Percentiles rank a stretch among this genome's conserved stretches.
These are phyloP conservation scores for Suillus hirtellus DNA, from an alignment of 768 basidiomycete species.

Conservation along the genomic window DNA sequence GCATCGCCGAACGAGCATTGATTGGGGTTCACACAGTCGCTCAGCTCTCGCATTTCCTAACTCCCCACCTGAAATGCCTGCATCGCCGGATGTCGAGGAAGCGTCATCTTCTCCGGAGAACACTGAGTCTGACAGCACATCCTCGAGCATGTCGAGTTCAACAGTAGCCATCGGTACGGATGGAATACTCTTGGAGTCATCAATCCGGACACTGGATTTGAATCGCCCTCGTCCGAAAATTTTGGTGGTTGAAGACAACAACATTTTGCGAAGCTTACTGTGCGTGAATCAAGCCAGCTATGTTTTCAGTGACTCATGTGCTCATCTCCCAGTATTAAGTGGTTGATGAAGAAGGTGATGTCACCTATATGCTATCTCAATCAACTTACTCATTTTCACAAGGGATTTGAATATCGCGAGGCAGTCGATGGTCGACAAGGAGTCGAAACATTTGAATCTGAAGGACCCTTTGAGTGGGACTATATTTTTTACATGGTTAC, in stretches of 20 bases:
- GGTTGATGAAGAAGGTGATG: conserved; percentile 60
- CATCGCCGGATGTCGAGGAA: conserved; percentile 33
- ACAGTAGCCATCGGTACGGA: conserved; percentile 57
- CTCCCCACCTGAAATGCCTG: conserved; percentile 13
- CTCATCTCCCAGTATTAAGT: conserved; percentile 46
- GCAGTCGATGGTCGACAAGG: conserved; percentile 87
- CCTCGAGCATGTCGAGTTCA: conserved; percentile 30
- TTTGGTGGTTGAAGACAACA: conserved; percentile 90
- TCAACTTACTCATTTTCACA: conserved; percentile 8
- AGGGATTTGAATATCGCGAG: conserved; percentile 76
- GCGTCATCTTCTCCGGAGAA: conserved; percentile 19
- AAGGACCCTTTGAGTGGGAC: conserved; percentile 86
- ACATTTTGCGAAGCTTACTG: conserved; percentile 79
- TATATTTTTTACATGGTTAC: conserved; percentile 2
- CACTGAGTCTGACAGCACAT: conserved; percentile 13
- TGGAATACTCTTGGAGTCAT: conserved; percentile 70
- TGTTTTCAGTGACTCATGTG: conserved; percentile 14
- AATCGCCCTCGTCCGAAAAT: conserved; percentile 56
- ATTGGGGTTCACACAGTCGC: conserved; percentile 24
- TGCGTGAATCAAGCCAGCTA: conserved; percentile 40
- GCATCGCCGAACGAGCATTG: conserved; percentile 36
- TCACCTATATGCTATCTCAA: background rate
- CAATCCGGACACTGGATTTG: conserved; percentile 52
- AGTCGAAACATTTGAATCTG: conserved; percentile 67
- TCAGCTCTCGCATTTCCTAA: conserved; percentile 16